Evolutionary conservation across 2,329 filamentous ascomycete species (phyloP).

Genomic region (Penicillium corylophilum): DNA sequence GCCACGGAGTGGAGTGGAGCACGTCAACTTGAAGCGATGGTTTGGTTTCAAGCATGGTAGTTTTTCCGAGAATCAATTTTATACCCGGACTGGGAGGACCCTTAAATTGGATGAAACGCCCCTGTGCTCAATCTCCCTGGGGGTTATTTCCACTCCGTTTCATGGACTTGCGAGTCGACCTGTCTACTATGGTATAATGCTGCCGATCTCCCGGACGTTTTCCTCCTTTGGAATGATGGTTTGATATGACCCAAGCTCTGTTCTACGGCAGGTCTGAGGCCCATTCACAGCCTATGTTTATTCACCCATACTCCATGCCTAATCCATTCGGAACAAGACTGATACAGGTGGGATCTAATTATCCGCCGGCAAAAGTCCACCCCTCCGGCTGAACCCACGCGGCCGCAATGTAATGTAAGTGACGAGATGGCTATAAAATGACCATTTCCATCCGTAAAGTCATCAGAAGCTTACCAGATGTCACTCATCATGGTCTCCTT

Average conservation of each 20-base stretch:
- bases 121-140: neutral
- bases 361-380: neutral
- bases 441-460: neutral
- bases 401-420: neutral
- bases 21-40: neutral
- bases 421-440: neutral
- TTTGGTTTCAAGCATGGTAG: neutral
- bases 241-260: neutral
- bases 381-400: neutral
- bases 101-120: neutral
- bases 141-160: neutral
- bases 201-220: neutral
- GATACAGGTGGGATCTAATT: neutral
- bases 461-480: neutral
- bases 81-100: no score
- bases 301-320: neutral
- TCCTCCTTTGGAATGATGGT: neutral
- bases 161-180: neutral
- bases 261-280: neutral
- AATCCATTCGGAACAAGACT: neutral
- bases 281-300: neutral
- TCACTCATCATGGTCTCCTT: neutral
- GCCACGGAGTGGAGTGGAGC: neutral
- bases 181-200: neutral
- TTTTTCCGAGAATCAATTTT: neutral